Conservation (phyloP, 2,329 filamentous ascomycete species). For the Emericellopsis atlantica region DNA sequence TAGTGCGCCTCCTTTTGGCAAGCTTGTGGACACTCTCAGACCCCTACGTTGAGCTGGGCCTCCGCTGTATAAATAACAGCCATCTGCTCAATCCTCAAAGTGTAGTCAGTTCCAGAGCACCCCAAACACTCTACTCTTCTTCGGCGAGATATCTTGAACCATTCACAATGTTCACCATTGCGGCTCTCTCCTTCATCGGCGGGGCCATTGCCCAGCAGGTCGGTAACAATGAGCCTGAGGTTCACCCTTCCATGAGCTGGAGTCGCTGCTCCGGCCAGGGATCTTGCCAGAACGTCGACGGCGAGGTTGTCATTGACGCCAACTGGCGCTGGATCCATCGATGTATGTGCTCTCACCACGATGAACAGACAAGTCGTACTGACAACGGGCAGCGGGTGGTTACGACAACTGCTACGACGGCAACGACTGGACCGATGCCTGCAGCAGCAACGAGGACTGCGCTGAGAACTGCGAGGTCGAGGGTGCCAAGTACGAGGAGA, state of each 20-base stretch:
- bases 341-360: conserved; percentile 1
- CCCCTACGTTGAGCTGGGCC: too few species aligned
- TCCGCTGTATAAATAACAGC: not conserved
- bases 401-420: conserved; percentile 35
- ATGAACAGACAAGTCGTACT: not conserved
- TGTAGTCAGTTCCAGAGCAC: too few species aligned
- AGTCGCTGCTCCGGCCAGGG: conserved; percentile 2
- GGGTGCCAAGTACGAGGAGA: conserved; percentile 28
- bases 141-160: too few species aligned
- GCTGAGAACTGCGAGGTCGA: conserved; percentile 31
- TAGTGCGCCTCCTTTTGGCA: not conserved
- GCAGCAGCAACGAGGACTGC: conserved; percentile 24
- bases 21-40: too few species aligned
- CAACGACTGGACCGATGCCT: conserved; percentile 23
- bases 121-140: too few species aligned
- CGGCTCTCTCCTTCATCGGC: conserved; percentile 6
- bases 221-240: conserved; percentile 4
- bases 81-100: too few species aligned
- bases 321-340: conserved; percentile 43
- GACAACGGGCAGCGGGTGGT: conserved; percentile 9
- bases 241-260: conserved; percentile 5
- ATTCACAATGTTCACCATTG: conserved; percentile 5
- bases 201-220: conserved; percentile 5
- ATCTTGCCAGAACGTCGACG: conserved; percentile 24
- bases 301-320: conserved; percentile 33